Evolutionary conservation across 805 yeast species (phyloP).

Genomic region (Yarrowia sp.): DNA sequence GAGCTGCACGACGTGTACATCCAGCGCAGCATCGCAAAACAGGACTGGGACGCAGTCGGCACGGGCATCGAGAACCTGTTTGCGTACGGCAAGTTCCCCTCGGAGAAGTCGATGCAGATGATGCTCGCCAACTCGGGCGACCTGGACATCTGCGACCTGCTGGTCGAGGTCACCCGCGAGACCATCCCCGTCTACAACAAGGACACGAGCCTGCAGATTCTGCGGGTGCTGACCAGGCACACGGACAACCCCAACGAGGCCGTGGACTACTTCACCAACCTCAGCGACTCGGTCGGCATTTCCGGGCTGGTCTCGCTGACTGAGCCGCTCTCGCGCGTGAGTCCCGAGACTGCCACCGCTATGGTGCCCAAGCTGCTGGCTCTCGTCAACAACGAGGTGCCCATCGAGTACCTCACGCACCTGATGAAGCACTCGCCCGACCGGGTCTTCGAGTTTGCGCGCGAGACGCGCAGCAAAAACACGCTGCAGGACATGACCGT

Average conservation of each 20-base stretch:
- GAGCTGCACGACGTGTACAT: neutral
- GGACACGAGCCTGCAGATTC: neutral
- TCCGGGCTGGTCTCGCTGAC: neutral
- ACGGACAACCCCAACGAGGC: neutral
- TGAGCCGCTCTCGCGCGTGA: neutral
- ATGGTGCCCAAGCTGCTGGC: slow-evolving; percentile 2
- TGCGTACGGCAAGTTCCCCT: slow-evolving; percentile 7
- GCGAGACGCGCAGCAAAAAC: neutral
- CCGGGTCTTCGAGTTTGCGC: neutral
- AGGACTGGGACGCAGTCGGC: neutral
- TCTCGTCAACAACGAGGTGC: neutral
- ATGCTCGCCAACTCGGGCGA: neutral
- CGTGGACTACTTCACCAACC: slow-evolving; percentile 2
- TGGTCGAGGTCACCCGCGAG: neutral
- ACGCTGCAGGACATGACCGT: neutral
- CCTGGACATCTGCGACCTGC: slow-evolving; percentile 1
- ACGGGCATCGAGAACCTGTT: slow-evolving; percentile 12
- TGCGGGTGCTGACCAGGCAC: neutral
- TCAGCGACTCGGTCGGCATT: neutral
- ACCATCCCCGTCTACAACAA: slow-evolving; percentile 5
- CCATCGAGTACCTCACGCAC: neutral
- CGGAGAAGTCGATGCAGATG: neutral
- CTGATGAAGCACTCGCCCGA: neutral
- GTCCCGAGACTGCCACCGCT: neutral
- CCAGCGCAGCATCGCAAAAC: neutral